These are phyloP conservation scores for Euphrasia arctica DNA, from an alignment of 305 asterid species.

Conservation along the genomic window DNA sequence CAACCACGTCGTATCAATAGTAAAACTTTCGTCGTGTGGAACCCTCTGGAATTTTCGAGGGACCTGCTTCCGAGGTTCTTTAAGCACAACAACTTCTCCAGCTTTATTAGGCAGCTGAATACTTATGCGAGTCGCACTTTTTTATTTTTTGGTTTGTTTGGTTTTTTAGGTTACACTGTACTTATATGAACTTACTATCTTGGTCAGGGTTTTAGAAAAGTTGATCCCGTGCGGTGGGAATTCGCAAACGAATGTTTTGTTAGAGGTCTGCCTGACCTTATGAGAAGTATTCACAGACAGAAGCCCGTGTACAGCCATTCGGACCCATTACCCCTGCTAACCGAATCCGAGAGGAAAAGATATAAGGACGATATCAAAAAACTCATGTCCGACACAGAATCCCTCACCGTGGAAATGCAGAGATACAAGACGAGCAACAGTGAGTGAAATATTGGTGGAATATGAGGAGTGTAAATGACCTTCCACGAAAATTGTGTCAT, in stretches of 20 bases:
- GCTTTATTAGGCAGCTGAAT: no score
- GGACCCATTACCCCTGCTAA: conserved; percentile 37
- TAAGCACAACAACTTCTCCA: no score
- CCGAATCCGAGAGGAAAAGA: conserved; percentile 53
- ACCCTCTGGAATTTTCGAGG: no score
- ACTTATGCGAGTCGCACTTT: not conserved
- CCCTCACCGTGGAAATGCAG: conserved; percentile 43
- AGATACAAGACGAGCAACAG: conserved; percentile 43
- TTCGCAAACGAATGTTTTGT: conserved; percentile 68
- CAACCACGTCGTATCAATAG: conserved; percentile 45
- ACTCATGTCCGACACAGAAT: conserved; percentile 47
- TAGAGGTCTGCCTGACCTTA: conserved; percentile 57
- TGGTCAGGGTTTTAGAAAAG: conserved; percentile 68
- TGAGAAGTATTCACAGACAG: conserved; percentile 69
- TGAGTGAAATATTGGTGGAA: conserved; percentile 49
- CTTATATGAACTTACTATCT: conserved; percentile 5
- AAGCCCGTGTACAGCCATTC: conserved; percentile 85
- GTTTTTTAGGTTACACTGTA: not conserved
- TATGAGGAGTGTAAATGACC: conserved; percentile 12
- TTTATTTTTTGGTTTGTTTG: conserved; percentile 2
- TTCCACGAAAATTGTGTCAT: conserved; percentile 60
- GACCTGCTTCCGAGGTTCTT: no score
- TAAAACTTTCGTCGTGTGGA: no score
- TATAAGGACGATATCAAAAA: conserved; percentile 55
- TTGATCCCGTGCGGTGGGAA: conserved; percentile 79